Evolutionary conservation across 352 stramenopile species (phyloP).

Genomic region (Phytopythium oedochilum): DNA sequence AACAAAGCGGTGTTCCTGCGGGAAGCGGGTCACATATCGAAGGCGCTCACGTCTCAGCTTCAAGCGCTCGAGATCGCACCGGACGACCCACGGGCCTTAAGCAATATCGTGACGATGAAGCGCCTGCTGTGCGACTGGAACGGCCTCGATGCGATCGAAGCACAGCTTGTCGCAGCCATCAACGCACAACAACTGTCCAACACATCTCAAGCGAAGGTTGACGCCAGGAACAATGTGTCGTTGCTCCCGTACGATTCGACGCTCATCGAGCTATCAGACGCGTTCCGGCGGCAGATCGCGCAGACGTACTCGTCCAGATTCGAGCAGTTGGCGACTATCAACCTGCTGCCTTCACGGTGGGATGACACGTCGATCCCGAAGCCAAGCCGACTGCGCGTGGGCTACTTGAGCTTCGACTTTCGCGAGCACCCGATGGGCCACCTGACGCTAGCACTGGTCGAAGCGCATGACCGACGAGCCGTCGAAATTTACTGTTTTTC

Average conservation of each 20-base stretch:
- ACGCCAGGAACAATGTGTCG: slow-evolving; percentile 6
- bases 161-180: slow-evolving; percentile 23
- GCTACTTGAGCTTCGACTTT: slow-evolving; percentile 90
- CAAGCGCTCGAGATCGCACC: slow-evolving; percentile 32
- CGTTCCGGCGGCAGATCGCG: slow-evolving; percentile 42
- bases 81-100: slow-evolving; percentile 28
- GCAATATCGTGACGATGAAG: slow-evolving; percentile 42
- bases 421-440: slow-evolving; percentile 92
- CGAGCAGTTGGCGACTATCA: slow-evolving; percentile 34
- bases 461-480: slow-evolving; percentile 48
- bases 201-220: not conserved
- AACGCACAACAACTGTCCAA: slow-evolving; percentile 15
- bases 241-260: slow-evolving; percentile 75
- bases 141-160: slow-evolving; percentile 38
- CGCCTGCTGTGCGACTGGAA: slow-evolving; percentile 64
- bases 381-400: slow-evolving; percentile 47
- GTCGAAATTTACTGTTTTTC: slow-evolving; percentile 69
- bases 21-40: slow-evolving; percentile 25
- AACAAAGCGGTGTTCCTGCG: slow-evolving; percentile 79
- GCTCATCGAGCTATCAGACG: slow-evolving; percentile 46
- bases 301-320: slow-evolving; percentile 16
- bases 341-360: slow-evolving; percentile 20
- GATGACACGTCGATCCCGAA: not conserved
- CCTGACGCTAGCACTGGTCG: slow-evolving; percentile 80
- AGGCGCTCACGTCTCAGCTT: slow-evolving; percentile 37